Percentiles rank a stretch among this genome's conserved stretches.
These are phyloP conservation scores for Sporothrix luriei DNA, from an alignment of 2,329 filamentous ascomycete genomes.

Conservation along the genomic window DNA sequence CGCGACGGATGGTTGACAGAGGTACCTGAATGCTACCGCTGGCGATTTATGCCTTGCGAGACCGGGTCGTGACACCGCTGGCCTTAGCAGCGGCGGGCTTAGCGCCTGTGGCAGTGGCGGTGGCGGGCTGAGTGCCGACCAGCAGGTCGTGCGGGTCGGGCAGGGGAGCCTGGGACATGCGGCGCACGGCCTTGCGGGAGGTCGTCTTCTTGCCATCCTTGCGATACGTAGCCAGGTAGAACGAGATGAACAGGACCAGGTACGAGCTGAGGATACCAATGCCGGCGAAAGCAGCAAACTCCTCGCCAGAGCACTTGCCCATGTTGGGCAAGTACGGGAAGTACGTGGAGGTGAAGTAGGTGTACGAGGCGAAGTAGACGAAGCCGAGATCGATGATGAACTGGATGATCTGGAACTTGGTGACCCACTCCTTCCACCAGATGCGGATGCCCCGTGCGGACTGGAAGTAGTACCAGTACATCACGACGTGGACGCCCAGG, in stretches of 20 bases:
- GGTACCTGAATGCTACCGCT: neutral
- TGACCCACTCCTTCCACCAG: conserved; percentile 99
- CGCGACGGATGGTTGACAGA: neutral
- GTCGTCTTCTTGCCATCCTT: conserved; percentile 78
- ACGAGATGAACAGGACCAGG: conserved; percentile 96
- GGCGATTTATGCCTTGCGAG: conserved; percentile 65
- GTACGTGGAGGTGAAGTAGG: conserved; percentile 97
- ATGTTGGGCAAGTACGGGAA: conserved; percentile 80
- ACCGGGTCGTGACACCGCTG: conserved; percentile 58
- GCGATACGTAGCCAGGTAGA: conserved; percentile 97
- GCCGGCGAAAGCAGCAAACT: conserved; percentile 91
- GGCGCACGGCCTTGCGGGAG: conserved; percentile 74
- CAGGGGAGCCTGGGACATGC: conserved; percentile 67
- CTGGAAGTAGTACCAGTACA: conserved; percentile 99
- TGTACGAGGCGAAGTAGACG: conserved; percentile 78
- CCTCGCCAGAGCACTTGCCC: conserved; percentile 89
- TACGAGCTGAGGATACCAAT: conserved; percentile 93
- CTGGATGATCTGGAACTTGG: conserved; percentile 93
- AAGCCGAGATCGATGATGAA: conserved; percentile 97
- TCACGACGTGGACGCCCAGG: conserved; percentile 91
- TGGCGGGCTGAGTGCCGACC: conserved; percentile 54
- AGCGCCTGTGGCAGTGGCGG: conserved; percentile 56
- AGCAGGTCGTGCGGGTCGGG: conserved; percentile 81
- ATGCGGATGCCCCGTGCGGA: conserved; percentile 91
- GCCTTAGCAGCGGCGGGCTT: conserved; percentile 53